Evolutionary conservation across 805 yeast genomes (phyloP).

Genomic region (Scheffersomyces stipitis): DNA sequence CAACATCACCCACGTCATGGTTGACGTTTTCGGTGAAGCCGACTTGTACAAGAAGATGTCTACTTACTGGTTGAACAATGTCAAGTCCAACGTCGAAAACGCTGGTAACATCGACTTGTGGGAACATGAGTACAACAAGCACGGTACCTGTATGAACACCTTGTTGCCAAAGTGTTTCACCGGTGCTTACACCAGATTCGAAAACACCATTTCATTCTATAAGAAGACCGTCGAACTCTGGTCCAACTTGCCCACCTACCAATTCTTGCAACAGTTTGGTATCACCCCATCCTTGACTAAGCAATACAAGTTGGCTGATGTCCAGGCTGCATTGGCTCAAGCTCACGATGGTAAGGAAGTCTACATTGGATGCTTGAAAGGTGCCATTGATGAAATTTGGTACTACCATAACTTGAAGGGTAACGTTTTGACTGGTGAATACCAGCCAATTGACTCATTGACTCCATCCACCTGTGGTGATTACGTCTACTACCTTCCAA

Average conservation of each 20-base stretch:
- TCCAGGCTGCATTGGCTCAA: constrained; percentile 30
- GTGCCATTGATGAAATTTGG: constrained; percentile 65
- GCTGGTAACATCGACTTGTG: constrained; percentile 36
- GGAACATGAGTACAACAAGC: constrained; percentile 46
- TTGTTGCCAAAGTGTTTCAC: constrained; percentile 36
- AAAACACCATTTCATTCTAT: constrained; percentile 30
- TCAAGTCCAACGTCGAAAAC: constrained; percentile 13
- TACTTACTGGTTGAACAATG: constrained; percentile 25
- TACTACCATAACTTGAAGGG: constrained; percentile 79
- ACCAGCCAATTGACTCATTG: constrained; percentile 50
- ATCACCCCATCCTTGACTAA: constrained; percentile 33
- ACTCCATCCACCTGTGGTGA: constrained; percentile 64
- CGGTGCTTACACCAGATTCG: constrained; percentile 28
- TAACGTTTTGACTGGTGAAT: constrained; percentile 64
- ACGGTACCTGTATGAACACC: constrained; percentile 43
- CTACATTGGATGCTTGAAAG: constrained; percentile 34
- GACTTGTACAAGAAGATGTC: constrained; percentile 29
- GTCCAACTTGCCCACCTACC: constrained; percentile 32
- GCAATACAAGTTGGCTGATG: constrained; percentile 33
- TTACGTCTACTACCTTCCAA: constrained; percentile 30
- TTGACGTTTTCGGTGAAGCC: constrained; percentile 23
- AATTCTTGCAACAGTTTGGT: constrained; percentile 34
- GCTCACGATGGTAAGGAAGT: constrained; percentile 32
- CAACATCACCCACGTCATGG: constrained; percentile 26
- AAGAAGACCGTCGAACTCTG: constrained; percentile 27